Conservation (phyloP, 805 yeast genomes). For the Kodamaea laetipori region DNA sequence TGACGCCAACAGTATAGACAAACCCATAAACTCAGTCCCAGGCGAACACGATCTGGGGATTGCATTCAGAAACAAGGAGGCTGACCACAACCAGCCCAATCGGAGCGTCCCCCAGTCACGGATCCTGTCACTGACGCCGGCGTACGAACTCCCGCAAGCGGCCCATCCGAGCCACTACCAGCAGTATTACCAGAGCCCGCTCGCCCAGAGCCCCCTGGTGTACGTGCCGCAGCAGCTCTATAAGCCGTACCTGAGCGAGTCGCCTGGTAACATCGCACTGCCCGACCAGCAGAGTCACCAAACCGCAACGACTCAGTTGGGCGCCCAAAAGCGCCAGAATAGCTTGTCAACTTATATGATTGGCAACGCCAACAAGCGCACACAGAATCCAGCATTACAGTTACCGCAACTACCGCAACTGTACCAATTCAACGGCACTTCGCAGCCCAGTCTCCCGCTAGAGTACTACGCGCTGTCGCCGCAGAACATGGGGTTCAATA, state of each 20-base stretch:
- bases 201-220: constrained; percentile 3
- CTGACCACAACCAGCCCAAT: not conserved
- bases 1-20: constrained; percentile 4
- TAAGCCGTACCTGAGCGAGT: not conserved
- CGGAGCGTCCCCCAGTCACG: not conserved
- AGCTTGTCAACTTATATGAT: constrained; percentile 38
- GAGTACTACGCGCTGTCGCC: constrained; percentile 8
- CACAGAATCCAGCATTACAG: constrained; percentile 26
- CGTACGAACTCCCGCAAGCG: not conserved
- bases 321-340: constrained; percentile 36
- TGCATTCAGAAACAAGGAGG: constrained; percentile 3
- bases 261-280: no score
- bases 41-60: not conserved
- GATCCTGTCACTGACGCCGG: no score
- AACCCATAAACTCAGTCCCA: no score
- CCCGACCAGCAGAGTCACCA: no score
- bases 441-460: not conserved
- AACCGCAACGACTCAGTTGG: not conserved
- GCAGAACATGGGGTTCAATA: constrained; percentile 6
- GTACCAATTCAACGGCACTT: not conserved
- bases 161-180: not conserved
- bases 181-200: not conserved
- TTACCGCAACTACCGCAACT: not conserved
- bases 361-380: constrained; percentile 37
- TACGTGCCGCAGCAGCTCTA: constrained; percentile 3